Base-by-base conservation (phyloP, 2,329 filamentous ascomycete species). In the Rutstroemia sydowiana region DNA sequence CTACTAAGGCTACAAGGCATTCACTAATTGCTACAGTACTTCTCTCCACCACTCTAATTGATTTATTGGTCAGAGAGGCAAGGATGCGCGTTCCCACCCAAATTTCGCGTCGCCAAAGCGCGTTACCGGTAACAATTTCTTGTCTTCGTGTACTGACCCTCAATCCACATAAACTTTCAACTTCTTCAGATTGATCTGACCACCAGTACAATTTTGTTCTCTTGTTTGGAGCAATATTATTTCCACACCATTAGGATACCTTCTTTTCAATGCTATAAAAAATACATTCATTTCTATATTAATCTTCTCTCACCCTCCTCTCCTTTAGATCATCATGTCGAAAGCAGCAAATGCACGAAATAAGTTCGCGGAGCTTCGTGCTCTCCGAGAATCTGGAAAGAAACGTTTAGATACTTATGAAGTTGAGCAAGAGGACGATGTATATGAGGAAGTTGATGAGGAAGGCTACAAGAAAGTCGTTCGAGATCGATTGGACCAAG, bases 401-500 rank as follows among this genome's bases (percentile, higher is more conserved):
- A 96, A 93, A 71, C 85, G 85, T 59, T 84, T 95, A 58, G 86
- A 90, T 63, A 82, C 79, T 54, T 98, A 97, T 73, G 76, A 95
- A 70, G 81, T 96, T 56, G 81, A 89, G 62, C 85, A 97, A 57
- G 86, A 88, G 62, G 81, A 85, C 59, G 82, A 88, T 61, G 75
- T 98, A 41, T 98, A 97, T 72, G 93, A 97, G 57, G 91, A 95
- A 64, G 90, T 98, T 44, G 91, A 97, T 65, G 93, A 98, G 64
- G 92, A 93, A 64, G 87, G 88, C 47, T 98, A 98, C 76, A 96
- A 96, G 74, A 95, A 95, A 68, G 85, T 97, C 59, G 90, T 98
- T 13, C 82, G 93, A 39, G 82, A 85, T 51, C 85, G 93, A 43
- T 76, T 98, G 47, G 88, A 97, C 65, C 78, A 95, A 64, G 93